Base-by-base conservation (phyloP, 2,329 filamentous ascomycete species). In the Aotearoamyces nothofagi region DNA sequence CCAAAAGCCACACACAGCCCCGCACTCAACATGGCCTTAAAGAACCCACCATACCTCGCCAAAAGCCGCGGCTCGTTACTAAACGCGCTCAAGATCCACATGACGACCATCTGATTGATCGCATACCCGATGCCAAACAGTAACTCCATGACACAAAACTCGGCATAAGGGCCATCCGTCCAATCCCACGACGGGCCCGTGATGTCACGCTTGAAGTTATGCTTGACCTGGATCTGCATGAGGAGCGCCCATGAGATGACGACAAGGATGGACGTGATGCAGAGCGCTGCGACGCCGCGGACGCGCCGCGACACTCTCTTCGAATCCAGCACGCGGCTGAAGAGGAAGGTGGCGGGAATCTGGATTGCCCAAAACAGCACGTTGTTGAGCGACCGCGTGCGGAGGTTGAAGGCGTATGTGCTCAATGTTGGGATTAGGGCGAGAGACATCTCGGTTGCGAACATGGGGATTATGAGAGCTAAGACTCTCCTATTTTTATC, bases 361-460 rank as follows among this genome's bases (percentile, higher is more conserved):
- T 30, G 28, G 7, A 30, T n/a, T n/a, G n/a, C n/a, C n/a, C n/a
- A n/a, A n/a, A n/a, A n/a, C n/a, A n/a, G n/a, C n/a, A n/a, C n/a
- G n/a, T n/a, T n/a, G n/a, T n/a, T n/a, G n/a, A n/a, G n/a, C n/a
- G n/a, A n/a, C n/a, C n/a, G n/a, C n/a, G n/a, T n/a, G n/a, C n/a
- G n/a, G n/a, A n/a, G n/a, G n/a, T n/a, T 31, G 23, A 26, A 26
- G 11, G 15, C 14, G 9, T 31, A 31, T 12, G 22, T 8, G 19
- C 19, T 22, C 29, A 26, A 23, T 31, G 15, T 23, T 26, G 7
- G 15, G 24, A 20, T 24, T 31, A 31, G n/a, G 3, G 23, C 22
- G n/a, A 26, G 23, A n/a, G 19, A 19, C 15, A 26, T 19, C 29
- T 24, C 27, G n/a, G n/a, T n/a, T n/a, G n/a, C n/a, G n/a, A n/a